Evolutionary conservation across 2,329 filamentous ascomycete species (phyloP).

Genomic region (Fusarium sororula): DNA sequence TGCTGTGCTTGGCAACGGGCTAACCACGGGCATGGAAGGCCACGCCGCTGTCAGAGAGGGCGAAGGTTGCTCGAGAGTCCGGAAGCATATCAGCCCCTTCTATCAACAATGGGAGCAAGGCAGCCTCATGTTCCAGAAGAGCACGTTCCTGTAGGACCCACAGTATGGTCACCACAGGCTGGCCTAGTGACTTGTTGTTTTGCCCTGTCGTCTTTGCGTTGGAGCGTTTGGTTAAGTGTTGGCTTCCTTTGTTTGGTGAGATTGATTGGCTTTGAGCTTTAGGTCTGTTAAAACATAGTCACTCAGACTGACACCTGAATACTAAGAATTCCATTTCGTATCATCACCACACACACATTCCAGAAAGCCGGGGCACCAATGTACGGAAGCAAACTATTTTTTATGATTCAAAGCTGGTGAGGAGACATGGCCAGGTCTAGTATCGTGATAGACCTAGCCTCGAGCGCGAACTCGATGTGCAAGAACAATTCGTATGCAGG

Average conservation of each 20-base stretch:
- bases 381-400: constrained; percentile 33
- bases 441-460: constrained; percentile 42
- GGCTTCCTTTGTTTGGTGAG: neutral
- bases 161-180: neutral
- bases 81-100: constrained; percentile 37
- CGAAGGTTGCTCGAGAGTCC: constrained; percentile 24
- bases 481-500: constrained; percentile 44
- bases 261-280: neutral
- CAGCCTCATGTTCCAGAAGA: constrained; percentile 23
- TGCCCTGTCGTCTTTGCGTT: neutral
- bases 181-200: constrained; percentile 3
- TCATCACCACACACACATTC: constrained; percentile 11
- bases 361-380: constrained; percentile 9
- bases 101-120: constrained; percentile 37
- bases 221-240: neutral
- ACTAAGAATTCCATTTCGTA: neutral
- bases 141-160: constrained; percentile 10
- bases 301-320: neutral
- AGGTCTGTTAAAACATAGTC: neutral
- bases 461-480: constrained; percentile 38
- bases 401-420: constrained; percentile 42
- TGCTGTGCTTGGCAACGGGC: constrained; percentile 33
- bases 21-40: constrained; percentile 9
- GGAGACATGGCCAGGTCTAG: constrained; percentile 38
- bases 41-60: constrained; percentile 28